Evolutionary conservation across 805 yeast genomes (phyloP), one percentile per base, ranked within the genome.

Genomic region (Ogataea henricii): DNA sequence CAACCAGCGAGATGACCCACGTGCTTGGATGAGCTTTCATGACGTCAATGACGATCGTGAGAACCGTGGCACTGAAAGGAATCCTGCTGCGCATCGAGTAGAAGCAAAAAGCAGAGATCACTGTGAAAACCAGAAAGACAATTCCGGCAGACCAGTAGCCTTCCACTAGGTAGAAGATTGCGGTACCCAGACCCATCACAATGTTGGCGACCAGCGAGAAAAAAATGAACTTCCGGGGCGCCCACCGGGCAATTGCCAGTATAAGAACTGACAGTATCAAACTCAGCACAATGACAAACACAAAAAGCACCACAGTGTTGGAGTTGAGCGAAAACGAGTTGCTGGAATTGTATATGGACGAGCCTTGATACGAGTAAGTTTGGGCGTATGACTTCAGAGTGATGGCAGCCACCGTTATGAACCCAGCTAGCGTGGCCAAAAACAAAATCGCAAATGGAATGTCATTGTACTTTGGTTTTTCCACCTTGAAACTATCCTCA

Each of bases 121-220:
- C 47, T 0, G 65, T 52, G 26, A 57, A 49, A 1, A 60, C 29
- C 81, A 47, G 1, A 82, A 22, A 85, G 23, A 6, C 80, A 51
- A 87, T 72, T 2, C 89, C 96, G 0, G 95, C 92, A 4, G 92
- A 83, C 72, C 84, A 89, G 66, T 87, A 86, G 26, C 74, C 71
- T 55, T 77, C 73, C 1, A 76, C 82, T 57, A 90, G 74, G 60
- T 86, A 87, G 66, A 80, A 84, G 55, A 90, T 83, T 4, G 89
- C 80, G 5, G 95, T 83, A 14, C 87, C 96, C 22, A 89, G 57
- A 3, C 92, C 89, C 48, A 87, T 65, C 1, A 82, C 57, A 10
- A 88, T 73, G 60, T 88, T 88, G 40, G 83, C 67, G 26, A 87
- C 71, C 53, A 89, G 76, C 1, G 95, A 87, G 21, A 81, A 66